Base-by-base conservation (phyloP, 2,329 filamentous ascomycete species). In the Trichophaea hybrida region DNA sequence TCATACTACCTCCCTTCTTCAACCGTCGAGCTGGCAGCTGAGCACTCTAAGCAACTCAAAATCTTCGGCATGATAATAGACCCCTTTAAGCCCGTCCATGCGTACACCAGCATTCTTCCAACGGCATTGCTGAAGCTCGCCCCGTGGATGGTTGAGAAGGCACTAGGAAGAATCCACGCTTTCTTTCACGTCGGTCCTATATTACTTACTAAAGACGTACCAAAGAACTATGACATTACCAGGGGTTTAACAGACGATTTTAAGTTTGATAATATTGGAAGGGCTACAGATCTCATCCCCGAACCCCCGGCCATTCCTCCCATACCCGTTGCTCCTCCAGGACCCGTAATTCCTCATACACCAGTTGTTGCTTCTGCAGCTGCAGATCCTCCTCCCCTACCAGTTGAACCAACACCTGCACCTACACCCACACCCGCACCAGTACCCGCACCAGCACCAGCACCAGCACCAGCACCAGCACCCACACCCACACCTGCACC, bases 161-260 rank as follows among this genome's bases (percentile, higher is more conserved):
- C 73, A 5, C 62, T 75, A 61, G 60, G 69, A 10, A 69, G 59
- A 4, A 75, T 75, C 68, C 72, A 68, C 0, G 72, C 72, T 0
- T 75, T 75, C 53, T 74, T 74, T 62, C 71, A 72, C 53, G 53
- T 67, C 0, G 74, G 74, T 0, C 74, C 72, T 0, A 8, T 72
- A 17, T 64, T 68, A 0, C 38, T 72, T 8, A 64, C 67, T 2
- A 40, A 33, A 0, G 61, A 69, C 8, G 62, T 70, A 6, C 62
- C 62, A 1, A 15, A 32, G 10, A 32, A 24, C 24, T 24, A 58
- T 15, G 44, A 61, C n/a, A 34, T 58, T 10, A 34, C 55, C 6
- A 51, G 24, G 24, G 3, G 24, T 24, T 24, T 24, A 24, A 24
- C 24, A 24, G 24, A 24, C 24, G 24, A 24, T 24, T 24, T 24